Conservation (phyloP, 164 flowering plant genomes). For the grape (Vitis vinifera) region ASM3070453v1 NC_081814.1:566001-566500, state of each 20-base stretch:
- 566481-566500: too few species aligned
- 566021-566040: conserved; percentile 25
- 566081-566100: conserved; percentile 46
- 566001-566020: conserved; percentile 41
- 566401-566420: not conserved
- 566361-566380: conserved; percentile 53
- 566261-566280: conserved; percentile 34
- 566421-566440: too few species aligned
- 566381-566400: too few species aligned
- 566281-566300: conserved; percentile 48
- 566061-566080: conserved; percentile 36
- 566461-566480: too few species aligned
- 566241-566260: too few species aligned
- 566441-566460: too few species aligned
- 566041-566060: conserved; percentile 50
- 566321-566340: conserved; percentile 19
- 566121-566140: too few species aligned
- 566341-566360: conserved; percentile 69
- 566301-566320: conserved; percentile 45
- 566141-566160: not conserved
- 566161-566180: not conserved
- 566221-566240: not conserved
- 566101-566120: not conserved
- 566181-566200: not conserved
- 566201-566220: not conserved